Conservation (phyloP, 2,329 filamentous ascomycete species). For the Mariannaea sp. region DNA sequence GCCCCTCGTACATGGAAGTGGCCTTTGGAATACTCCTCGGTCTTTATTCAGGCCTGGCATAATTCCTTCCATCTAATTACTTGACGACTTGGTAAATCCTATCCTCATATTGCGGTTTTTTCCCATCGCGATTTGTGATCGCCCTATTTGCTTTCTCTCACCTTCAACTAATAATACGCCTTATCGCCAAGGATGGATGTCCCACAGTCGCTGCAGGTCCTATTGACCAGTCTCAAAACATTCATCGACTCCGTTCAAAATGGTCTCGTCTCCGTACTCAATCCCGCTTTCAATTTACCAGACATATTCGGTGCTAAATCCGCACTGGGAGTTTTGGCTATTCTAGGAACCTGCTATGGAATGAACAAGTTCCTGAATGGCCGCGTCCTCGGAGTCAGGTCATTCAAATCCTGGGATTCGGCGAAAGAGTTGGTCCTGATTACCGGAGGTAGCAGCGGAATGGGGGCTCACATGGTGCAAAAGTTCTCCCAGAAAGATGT, state of each 20-base stretch:
- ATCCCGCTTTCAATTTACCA: background rate
- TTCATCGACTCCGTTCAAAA: background rate
- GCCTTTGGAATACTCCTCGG: no score
- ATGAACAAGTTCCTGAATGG: background rate
- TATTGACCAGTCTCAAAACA: background rate
- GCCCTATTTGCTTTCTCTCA: no score
- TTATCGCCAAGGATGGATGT: no score
- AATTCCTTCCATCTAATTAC: no score
- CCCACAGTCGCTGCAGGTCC: no score
- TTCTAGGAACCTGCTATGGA: slow-evolving; percentile 4
- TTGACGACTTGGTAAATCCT: no score
- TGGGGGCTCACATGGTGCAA: slow-evolving; percentile 7
- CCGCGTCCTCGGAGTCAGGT: background rate
- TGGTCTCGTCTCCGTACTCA: background rate
- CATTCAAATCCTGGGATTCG: slow-evolving; percentile 1
- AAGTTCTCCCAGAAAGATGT: slow-evolving; percentile 10
- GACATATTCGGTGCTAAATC: background rate
- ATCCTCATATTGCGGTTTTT: no score
- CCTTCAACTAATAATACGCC: no score
- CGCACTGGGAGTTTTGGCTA: background rate
- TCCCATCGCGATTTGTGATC: no score
- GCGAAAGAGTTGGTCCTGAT: slow-evolving; percentile 12
- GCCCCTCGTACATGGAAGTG: no score
- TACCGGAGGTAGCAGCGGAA: slow-evolving; percentile 18
- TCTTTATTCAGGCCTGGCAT: no score